Conservation (phyloP, 352 stramenopile genomes). For the Phytophthora niederhauseri region DNA sequence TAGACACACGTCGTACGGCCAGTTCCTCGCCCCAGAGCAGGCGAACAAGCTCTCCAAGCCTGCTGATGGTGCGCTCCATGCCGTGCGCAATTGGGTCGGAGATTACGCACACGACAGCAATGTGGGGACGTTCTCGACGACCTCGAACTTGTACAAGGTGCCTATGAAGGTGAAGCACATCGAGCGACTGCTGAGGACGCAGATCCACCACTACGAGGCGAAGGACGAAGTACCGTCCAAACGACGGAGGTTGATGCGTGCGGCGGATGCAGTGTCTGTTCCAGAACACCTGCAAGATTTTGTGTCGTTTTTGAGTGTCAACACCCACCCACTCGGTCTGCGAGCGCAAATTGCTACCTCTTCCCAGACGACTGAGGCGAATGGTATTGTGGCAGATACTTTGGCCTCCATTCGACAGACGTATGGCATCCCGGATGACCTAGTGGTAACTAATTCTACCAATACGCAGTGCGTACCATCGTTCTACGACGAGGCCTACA, state of each 20-base stretch:
- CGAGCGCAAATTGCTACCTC: constrained; percentile 47
- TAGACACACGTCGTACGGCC: constrained; percentile 60
- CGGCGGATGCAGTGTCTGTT: constrained; percentile 36
- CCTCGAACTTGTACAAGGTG: constrained; percentile 53
- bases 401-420: constrained; percentile 55
- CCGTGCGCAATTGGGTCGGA: constrained; percentile 55
- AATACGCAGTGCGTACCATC: constrained; percentile 74
- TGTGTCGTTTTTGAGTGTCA: constrained; percentile 76
- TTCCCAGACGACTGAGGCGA: constrained; percentile 17
- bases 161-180: constrained; percentile 50
- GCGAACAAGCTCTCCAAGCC: constrained; percentile 51
- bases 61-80: constrained; percentile 46
- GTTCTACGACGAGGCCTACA: constrained; percentile 81
- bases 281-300: constrained; percentile 44
- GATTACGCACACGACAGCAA: constrained; percentile 21
- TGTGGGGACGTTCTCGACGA: constrained; percentile 41
- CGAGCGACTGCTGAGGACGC: constrained; percentile 53
- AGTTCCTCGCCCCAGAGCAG: constrained; percentile 51
- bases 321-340: constrained; percentile 64
- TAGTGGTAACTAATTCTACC: constrained; percentile 67
- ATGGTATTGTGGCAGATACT: constrained; percentile 26
- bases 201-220: constrained; percentile 56
- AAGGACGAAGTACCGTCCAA: constrained; percentile 3
- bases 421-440: constrained; percentile 71
- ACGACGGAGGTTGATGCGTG: constrained; percentile 49